phyloP scores from a whole-genome alignment of 108 stramenopile species.

The Fragilaria crotonensis region DNA sequence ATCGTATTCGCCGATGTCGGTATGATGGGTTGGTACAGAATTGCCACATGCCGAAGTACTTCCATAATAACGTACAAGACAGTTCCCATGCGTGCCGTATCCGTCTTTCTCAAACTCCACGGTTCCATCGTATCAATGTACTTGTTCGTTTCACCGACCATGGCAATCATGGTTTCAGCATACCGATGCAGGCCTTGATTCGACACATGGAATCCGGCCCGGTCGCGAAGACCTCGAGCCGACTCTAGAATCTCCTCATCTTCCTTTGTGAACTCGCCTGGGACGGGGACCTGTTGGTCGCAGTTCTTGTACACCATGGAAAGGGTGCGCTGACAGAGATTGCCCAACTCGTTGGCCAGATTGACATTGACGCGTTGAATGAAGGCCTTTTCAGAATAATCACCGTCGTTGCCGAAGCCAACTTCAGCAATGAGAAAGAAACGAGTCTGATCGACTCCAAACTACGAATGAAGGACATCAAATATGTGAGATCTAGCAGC shows the following conservation, averaged over 20 bases:
- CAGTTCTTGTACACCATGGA: slow-evolving; percentile 90
- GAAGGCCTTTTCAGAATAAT: slow-evolving; percentile 86
- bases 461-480: slow-evolving; percentile 17
- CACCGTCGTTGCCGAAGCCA: slow-evolving; percentile 87
- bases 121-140: slow-evolving; percentile 90
- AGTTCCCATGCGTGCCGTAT: slow-evolving; percentile 71
- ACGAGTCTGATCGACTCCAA: slow-evolving; percentile 89
- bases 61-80: slow-evolving; percentile 89
- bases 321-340: slow-evolving; percentile 85
- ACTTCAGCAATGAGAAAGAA: slow-evolving; percentile 92
- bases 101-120: slow-evolving; percentile 87
- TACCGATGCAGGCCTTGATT: slow-evolving; percentile 79
- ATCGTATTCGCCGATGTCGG: slow-evolving; percentile 76
- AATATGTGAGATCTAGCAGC: neutral
- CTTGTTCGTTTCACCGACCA: slow-evolving; percentile 86
- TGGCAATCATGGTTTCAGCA: slow-evolving; percentile 64
- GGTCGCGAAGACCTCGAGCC: slow-evolving; percentile 41
- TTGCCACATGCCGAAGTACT: slow-evolving; percentile 75
- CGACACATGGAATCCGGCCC: slow-evolving; percentile 39
- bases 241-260: slow-evolving; percentile 62
- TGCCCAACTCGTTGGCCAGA: slow-evolving; percentile 91
- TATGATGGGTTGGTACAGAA: slow-evolving; percentile 91
- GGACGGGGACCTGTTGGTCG: slow-evolving; percentile 49
- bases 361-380: slow-evolving; percentile 80
- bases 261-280: slow-evolving; percentile 41